Conservation (phyloP, 2,329 filamentous ascomycete genomes). For the Emericellopsis cladophorae region DNA sequence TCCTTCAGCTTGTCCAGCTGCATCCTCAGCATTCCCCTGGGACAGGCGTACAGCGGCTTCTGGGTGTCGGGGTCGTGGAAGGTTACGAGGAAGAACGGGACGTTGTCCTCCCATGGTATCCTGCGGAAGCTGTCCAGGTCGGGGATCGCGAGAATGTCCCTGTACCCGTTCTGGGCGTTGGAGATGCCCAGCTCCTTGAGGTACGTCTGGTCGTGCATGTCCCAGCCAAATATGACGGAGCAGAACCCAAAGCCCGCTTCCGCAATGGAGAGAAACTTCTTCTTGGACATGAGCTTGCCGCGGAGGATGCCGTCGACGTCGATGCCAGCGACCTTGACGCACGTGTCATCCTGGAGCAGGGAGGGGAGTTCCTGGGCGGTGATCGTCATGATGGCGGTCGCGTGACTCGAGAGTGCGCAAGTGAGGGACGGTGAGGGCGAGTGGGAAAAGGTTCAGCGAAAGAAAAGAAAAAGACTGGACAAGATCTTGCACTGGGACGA, state of each 20-base stretch:
- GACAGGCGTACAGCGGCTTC: constrained; percentile 62
- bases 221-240: constrained; percentile 90
- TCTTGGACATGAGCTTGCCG: constrained; percentile 84
- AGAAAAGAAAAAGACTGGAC: no score
- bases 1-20: constrained; percentile 54
- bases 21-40: constrained; percentile 60
- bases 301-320: constrained; percentile 81
- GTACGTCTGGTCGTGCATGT: constrained; percentile 92
- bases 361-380: constrained; percentile 53
- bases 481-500: no score
- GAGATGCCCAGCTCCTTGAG: constrained; percentile 74
- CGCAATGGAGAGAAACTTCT: constrained; percentile 81
- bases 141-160: constrained; percentile 70
- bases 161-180: constrained; percentile 83
- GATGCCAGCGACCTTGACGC: constrained; percentile 78
- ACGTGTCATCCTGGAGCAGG: constrained; percentile 57
- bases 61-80: constrained; percentile 74
- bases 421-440: neutral
- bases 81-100: constrained; percentile 74
- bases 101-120: constrained; percentile 82
- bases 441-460: neutral
- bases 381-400: constrained; percentile 20
- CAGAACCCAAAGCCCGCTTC: constrained; percentile 81
- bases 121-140: constrained; percentile 68
- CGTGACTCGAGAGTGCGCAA: neutral